Evolutionary conservation across 352 stramenopile species (phyloP), one percentile per base, ranked within the genome.

Genomic region (Globisporangium takayamanum): DNA sequence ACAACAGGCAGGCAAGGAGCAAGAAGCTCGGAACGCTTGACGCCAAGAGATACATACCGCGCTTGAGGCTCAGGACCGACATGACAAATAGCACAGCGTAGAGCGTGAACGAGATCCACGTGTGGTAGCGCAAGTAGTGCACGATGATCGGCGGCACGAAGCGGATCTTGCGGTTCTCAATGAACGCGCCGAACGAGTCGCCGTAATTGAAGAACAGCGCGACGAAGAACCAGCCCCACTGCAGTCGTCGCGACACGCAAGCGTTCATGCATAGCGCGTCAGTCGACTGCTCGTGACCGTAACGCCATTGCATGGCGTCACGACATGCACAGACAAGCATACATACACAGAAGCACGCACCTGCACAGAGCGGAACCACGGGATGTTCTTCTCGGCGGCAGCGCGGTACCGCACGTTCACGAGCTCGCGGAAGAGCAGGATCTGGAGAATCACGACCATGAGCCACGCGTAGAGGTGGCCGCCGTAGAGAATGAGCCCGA

Each of bases 161-260:
- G 55, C 84, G 84, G 55, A 92, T 80, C 60, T 93, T 90, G 55
- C 82, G 83, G 60, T 80, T 89, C 69, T 89, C 80, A n/a, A 91
- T 73, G 63, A 96, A 96, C 39, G 71, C 75, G 51, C 84, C 83
- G 44, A 94, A 84, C 49, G 85, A 93, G 62, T 96, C 87, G 22
- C 87, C 87, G 52, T 96, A 99, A 50, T 97, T 97, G 73, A 98
- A 99, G 73, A 98, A 97, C 12, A 99, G 90, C n/a, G 92, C 90
- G 2, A 98, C 86, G 18, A 84, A 77, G 76, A 99, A 99, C 96
- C 96, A 99, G 65, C 94, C 85, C 97, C 97, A 99, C 75, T 99
- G 50, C n/a, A 36, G 0, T n/a, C 18, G 11, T 8, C 1, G 6
- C 11, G 28, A 37, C 33, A 58, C 3, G 8, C 37, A 30, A 36